A percentile compares a stretch with the other conserved stretches of the same genome.
These are phyloP conservation scores for Aspergillaceae sp. DNA, from an alignment of 2,329 filamentous ascomycete genomes.

Conservation along the genomic window DNA sequence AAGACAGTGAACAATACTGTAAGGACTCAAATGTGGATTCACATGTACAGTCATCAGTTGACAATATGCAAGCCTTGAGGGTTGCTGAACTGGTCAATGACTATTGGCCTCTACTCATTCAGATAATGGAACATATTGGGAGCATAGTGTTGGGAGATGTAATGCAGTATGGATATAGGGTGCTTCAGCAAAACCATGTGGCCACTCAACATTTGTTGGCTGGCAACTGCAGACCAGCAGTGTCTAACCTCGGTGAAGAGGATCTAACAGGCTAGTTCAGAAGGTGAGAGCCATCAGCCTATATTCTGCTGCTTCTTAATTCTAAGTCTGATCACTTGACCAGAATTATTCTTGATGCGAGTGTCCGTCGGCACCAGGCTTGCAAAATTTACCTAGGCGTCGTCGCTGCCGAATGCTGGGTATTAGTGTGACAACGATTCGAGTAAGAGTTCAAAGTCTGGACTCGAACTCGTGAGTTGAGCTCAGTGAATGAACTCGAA, in stretches of 20 bases:
- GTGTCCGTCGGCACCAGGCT: slow-evolving; percentile 52
- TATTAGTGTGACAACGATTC: too few relatives aligned
- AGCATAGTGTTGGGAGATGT: slow-evolving; percentile 46
- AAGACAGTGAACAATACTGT: background rate
- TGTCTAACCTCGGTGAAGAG: slow-evolving; percentile 41
- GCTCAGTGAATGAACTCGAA: too few relatives aligned
- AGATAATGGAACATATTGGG: slow-evolving; percentile 48
- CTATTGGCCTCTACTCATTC: slow-evolving; percentile 53
- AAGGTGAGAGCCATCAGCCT: slow-evolving; percentile 35
- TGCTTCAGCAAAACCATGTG: slow-evolving; percentile 48
- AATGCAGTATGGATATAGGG: slow-evolving; percentile 50
- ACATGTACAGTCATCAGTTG: slow-evolving; percentile 38
- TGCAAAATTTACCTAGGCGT: slow-evolving; percentile 53
- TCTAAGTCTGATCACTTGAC: background rate
- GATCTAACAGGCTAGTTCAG: slow-evolving; percentile 48
- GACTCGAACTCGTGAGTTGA: too few relatives aligned
- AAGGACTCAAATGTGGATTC: background rate
- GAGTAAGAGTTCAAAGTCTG: too few relatives aligned
- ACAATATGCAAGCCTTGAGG: slow-evolving; percentile 54
- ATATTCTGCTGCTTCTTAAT: background rate
- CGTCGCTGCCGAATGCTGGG: slow-evolving; percentile 46
- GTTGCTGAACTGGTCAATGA: slow-evolving; percentile 57
- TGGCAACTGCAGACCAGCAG: slow-evolving; percentile 42
- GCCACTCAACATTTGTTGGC: slow-evolving; percentile 49
- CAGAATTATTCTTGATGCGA: slow-evolving; percentile 54